Conservation (phyloP, 306 rosid species). For the Hylodesmum podocarpum region DNA sequence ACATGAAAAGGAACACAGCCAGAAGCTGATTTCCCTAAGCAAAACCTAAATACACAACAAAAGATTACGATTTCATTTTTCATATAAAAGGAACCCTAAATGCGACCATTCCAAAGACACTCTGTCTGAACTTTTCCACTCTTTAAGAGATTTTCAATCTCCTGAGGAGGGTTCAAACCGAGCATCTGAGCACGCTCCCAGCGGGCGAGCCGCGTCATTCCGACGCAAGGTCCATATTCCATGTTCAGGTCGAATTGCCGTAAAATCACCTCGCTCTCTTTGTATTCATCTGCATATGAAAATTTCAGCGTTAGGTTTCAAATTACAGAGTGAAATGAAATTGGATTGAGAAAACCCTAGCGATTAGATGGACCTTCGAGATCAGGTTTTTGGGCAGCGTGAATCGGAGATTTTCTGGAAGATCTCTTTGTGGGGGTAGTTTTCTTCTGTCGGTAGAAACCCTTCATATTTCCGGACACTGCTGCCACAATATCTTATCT, state of each 20-base stretch:
- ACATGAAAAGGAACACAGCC: constrained; percentile 24
- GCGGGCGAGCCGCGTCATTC: constrained; percentile 63
- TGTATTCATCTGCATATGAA: constrained; percentile 54
- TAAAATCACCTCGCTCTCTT: constrained; percentile 48
- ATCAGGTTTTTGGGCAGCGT: constrained; percentile 33
- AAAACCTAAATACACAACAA: constrained; percentile 12
- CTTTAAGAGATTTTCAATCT: constrained; percentile 47
- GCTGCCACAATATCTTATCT: constrained; percentile 36
- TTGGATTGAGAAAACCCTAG: neutral
- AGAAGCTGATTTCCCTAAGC: constrained; percentile 35
- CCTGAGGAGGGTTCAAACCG: constrained; percentile 70
- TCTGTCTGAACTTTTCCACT: constrained; percentile 41
- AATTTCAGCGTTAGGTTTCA: neutral
- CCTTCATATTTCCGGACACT: constrained; percentile 48
- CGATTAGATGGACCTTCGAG: constrained; percentile 37
- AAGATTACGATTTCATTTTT: neutral
- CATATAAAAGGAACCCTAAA: constrained; percentile 7
- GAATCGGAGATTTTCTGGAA: constrained; percentile 36
- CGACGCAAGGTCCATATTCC: constrained; percentile 81
- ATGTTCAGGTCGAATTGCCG: constrained; percentile 83
- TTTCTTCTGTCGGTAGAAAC: constrained; percentile 64
- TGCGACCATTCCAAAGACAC: constrained; percentile 58
- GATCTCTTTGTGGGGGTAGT: neutral
- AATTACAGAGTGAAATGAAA: neutral
- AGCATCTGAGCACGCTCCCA: constrained; percentile 81